A percentile compares a stretch with the other conserved stretches of the same genome.
phyloP scores from a whole-genome alignment of 805 yeast species.

The Ogataea neopini region DNA sequence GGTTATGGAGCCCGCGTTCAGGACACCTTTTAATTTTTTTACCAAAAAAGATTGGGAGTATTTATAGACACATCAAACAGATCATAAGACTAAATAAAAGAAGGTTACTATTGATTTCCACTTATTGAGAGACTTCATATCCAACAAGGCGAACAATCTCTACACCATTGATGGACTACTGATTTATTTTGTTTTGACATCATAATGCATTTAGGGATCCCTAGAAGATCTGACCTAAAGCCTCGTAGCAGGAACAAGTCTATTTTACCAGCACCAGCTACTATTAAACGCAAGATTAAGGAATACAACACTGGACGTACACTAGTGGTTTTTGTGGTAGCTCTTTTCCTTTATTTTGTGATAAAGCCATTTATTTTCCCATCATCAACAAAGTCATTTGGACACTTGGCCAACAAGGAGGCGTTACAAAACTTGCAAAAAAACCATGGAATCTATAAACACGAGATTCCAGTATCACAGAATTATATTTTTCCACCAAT shows the following conservation, averaged over 20 bases:
- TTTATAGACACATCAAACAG: conserved; percentile 1
- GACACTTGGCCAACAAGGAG: conserved; percentile 28
- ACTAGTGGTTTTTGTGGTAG: conserved; percentile 8
- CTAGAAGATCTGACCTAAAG: conserved; percentile 27
- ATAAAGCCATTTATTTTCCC: conserved; percentile 37
- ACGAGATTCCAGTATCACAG: conserved; percentile 50
- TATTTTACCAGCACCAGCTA: conserved; percentile 22
- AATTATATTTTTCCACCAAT: conserved; percentile 71
- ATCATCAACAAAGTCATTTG: conserved; percentile 16
- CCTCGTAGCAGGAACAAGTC: conserved; percentile 24
- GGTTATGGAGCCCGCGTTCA: conserved; percentile 8
- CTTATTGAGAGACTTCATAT: too few species aligned
- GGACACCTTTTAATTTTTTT: not conserved
- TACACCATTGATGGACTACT: not conserved
- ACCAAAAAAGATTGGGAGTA: not conserved
- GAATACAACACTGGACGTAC: conserved; percentile 15
- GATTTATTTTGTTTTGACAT: not conserved
- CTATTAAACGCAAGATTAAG: conserved; percentile 18
- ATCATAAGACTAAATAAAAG: not conserved
- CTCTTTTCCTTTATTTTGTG: conserved; percentile 12
- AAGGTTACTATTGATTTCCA: too few species aligned
- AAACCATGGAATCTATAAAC: conserved; percentile 45
- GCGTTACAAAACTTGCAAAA: conserved; percentile 24
- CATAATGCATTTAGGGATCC: conserved; percentile 30
- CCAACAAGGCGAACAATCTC: too few species aligned